Conservation (phyloP, 176 grass and related monocot genomes). For the Avena insularis region DNA sequence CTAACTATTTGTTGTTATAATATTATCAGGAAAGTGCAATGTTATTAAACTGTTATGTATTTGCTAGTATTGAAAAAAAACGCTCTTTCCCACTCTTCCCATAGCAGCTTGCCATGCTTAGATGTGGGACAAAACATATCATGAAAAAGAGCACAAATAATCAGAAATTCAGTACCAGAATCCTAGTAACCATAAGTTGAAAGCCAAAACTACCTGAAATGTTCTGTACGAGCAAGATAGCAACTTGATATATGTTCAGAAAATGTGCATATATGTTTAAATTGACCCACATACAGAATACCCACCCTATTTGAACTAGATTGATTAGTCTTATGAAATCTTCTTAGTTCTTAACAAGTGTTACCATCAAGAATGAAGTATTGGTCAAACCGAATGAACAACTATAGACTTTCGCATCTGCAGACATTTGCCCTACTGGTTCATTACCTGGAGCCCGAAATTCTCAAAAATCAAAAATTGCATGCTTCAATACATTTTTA, state of each 20-base stretch:
- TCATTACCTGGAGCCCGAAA: background rate
- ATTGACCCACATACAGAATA: background rate
- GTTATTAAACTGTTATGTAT: background rate
- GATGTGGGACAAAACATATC: background rate
- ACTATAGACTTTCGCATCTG: background rate
- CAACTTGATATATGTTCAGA: background rate
- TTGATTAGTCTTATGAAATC: too few relatives aligned
- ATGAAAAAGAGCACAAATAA: background rate
- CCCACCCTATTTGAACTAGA: background rate
- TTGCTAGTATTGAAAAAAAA: background rate
- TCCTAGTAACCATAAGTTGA: background rate
- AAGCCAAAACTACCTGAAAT: background rate
- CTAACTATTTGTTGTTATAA: background rate
- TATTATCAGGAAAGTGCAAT: background rate
- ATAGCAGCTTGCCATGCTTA: background rate
- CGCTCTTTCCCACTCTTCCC: background rate
- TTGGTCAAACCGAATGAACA: background rate
- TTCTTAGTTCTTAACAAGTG: too few relatives aligned
- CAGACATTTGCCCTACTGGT: background rate
- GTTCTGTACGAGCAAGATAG: background rate
- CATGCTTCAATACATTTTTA: background rate
- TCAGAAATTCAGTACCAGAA: background rate
- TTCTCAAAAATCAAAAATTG: background rate
- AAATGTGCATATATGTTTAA: background rate
- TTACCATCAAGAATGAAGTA: background rate